These are phyloP conservation scores for Nasturtium officinale DNA, from an alignment of 345 rosid species.

Conservation along the genomic window DNA sequence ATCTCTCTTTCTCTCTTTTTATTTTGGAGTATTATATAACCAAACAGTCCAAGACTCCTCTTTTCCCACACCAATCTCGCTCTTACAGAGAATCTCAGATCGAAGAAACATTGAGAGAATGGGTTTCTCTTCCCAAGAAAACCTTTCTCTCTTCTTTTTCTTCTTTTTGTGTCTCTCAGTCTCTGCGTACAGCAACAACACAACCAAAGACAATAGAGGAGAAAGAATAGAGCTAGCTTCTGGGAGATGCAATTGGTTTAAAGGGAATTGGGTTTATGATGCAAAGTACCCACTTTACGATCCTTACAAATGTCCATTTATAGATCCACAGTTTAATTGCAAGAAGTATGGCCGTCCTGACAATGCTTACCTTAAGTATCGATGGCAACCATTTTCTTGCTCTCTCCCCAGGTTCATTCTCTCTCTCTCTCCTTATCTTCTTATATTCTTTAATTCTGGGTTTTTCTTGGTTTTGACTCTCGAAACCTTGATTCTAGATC, in stretches of 20 bases:
- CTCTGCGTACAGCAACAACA: constrained; percentile 27
- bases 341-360: constrained; percentile 81
- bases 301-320: constrained; percentile 66
- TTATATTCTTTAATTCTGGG: constrained; percentile 3
- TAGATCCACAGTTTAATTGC: constrained; percentile 84
- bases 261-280: constrained; percentile 79
- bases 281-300: constrained; percentile 67
- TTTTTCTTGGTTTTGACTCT: neutral
- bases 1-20: constrained; percentile 21
- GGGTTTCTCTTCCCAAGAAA: constrained; percentile 42
- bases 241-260: constrained; percentile 58
- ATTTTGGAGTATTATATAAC: constrained; percentile 27
- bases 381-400: constrained; percentile 82
- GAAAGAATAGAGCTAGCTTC: constrained; percentile 38
- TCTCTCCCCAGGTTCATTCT: constrained; percentile 59
- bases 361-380: constrained; percentile 59
- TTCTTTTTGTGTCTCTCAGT: constrained; percentile 28
- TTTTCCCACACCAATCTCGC: constrained; percentile 35
- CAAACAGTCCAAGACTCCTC: constrained; percentile 29
- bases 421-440: neutral
- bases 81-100: constrained; percentile 33
- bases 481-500: neutral
- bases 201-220: constrained; percentile 20
- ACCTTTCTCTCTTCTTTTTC: constrained; percentile 26
- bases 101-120: constrained; percentile 32